Percentiles rank a stretch among this genome's conserved stretches.
These are phyloP conservation scores for Kwoniella pini DNA, from an alignment of 768 basidiomycete genomes.

Conservation along the genomic window DNA sequence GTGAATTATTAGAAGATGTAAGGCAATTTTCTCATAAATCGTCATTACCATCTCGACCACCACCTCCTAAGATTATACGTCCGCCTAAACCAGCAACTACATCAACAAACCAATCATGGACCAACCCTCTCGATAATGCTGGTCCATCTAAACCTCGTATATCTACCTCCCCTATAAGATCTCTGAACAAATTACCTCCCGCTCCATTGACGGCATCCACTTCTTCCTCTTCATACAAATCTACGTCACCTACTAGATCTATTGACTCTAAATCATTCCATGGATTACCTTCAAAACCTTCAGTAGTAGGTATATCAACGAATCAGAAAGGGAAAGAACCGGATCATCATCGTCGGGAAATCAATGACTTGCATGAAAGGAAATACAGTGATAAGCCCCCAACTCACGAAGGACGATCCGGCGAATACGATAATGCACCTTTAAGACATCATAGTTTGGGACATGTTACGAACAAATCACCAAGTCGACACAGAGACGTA, in stretches of 20 bases:
- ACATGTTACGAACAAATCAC: not conserved
- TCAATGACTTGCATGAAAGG: not conserved
- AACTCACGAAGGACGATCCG: not conserved
- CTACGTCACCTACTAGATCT: not conserved
- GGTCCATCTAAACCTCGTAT: slow-evolving; percentile 10
- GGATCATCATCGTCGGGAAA: not conserved
- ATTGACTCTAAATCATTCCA: not conserved
- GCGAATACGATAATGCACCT: not conserved
- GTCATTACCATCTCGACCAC: not conserved
- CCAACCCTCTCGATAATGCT: slow-evolving; percentile 10
- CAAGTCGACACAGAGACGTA: not conserved
- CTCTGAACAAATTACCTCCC: too few relatives aligned
- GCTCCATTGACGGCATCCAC: not conserved
- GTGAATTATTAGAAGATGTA: slow-evolving; percentile 18
- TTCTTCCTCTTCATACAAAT: not conserved
- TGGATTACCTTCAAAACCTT: not conserved
- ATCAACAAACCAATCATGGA: slow-evolving; percentile 8
- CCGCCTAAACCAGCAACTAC: not conserved
- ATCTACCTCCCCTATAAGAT: not conserved
- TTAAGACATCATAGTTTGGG: not conserved
- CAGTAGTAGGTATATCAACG: not conserved
- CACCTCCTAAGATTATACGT: slow-evolving; percentile 7
- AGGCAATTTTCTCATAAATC: not conserved
- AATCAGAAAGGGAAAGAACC: not conserved
- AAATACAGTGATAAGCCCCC: not conserved